These are phyloP conservation scores for Nadsonia fulvescens DNA, from an alignment of 805 yeast species.

Conservation along the genomic window DNA sequence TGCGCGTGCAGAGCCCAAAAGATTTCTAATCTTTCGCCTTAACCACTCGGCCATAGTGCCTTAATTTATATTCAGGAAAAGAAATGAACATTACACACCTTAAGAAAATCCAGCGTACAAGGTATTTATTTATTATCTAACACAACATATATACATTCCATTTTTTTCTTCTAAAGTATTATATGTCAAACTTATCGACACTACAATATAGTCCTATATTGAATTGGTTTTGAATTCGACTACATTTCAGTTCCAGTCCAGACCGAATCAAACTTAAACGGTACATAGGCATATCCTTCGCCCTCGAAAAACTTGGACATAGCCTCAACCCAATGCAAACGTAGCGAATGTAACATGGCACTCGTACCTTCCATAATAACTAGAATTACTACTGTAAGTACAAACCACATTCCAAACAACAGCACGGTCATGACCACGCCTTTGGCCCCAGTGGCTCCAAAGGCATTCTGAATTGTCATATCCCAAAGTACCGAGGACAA, in stretches of 20 bases:
- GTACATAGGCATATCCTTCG: constrained; percentile 80
- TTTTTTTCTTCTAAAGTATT: too few species aligned
- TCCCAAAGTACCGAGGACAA: constrained; percentile 85
- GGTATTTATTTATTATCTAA: too few species aligned
- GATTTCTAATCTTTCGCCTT: constrained; percentile 19
- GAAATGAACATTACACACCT: too few species aligned
- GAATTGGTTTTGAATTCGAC: too few species aligned
- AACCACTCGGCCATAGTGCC: constrained; percentile 19
- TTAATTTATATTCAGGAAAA: too few species aligned
- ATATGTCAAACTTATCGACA: too few species aligned
- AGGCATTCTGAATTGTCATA: constrained; percentile 80
- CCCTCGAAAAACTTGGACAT: constrained; percentile 98
- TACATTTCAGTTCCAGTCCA: too few species aligned
- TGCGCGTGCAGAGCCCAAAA: constrained; percentile 19
- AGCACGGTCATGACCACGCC: constrained; percentile 60
- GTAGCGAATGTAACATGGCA: constrained; percentile 92
- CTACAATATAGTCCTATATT: too few species aligned
- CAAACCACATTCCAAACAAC: constrained; percentile 90
- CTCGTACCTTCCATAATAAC: constrained; percentile 98
- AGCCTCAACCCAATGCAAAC: constrained; percentile 98
- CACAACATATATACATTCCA: too few species aligned
- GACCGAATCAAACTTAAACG: constrained; percentile 42
- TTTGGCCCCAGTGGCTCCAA: constrained; percentile 41
- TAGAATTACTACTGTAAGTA: constrained; percentile 73
- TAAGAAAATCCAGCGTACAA: too few species aligned